phyloP scores from a whole-genome alignment of 257 asterid species.

The Jaltomata sinuosa region DNA sequence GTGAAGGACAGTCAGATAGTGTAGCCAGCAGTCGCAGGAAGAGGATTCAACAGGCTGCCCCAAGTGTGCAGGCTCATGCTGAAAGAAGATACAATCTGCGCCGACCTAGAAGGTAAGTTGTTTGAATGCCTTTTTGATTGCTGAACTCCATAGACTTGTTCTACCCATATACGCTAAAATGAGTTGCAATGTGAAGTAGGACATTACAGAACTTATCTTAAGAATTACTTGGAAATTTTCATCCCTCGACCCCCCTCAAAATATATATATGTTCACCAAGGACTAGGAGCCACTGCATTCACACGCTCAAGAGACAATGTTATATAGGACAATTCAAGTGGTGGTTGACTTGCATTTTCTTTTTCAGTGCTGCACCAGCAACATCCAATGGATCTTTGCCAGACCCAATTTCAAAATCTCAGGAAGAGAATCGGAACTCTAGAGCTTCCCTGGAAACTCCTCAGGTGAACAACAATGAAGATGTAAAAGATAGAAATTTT shows the following conservation, averaged over 20 bases:
- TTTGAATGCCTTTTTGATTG: not conserved
- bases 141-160: not conserved
- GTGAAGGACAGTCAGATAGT: constrained; percentile 66
- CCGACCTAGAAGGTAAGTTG: constrained; percentile 46
- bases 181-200: not conserved
- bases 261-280: not conserved
- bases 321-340: not conserved
- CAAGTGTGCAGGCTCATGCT: constrained; percentile 33
- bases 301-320: not conserved
- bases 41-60: constrained; percentile 57
- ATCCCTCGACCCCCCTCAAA: not conserved
- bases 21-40: constrained; percentile 46
- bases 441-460: constrained; percentile 19
- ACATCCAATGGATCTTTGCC: constrained; percentile 47
- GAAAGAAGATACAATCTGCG: constrained; percentile 91
- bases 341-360: not conserved
- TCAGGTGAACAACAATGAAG: constrained; percentile 21
- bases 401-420: constrained; percentile 4
- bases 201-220: not conserved
- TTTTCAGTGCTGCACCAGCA: constrained; percentile 47
- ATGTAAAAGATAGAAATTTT: constrained; percentile 28
- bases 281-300: not conserved
- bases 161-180: not conserved
- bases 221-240: not conserved
- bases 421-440: constrained; percentile 31